phyloP scores from a whole-genome alignment of 768 basidiomycete species.

The Lactarius akahatsu region DNA sequence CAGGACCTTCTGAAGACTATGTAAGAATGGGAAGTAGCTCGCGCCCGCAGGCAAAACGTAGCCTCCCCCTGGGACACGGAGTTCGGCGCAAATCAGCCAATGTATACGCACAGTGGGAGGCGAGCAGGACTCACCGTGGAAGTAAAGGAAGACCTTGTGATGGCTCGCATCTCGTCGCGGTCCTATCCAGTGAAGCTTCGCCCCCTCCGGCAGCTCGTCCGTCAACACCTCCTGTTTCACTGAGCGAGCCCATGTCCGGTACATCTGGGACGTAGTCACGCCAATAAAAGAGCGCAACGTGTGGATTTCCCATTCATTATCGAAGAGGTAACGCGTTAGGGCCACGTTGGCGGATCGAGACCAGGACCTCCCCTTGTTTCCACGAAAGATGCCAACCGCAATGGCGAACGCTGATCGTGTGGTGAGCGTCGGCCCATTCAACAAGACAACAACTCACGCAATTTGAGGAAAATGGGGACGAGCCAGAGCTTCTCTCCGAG shows the following conservation, averaged over 20 bases:
- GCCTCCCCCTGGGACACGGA: conserved; percentile 4
- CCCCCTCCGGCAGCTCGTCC: conserved; percentile 5
- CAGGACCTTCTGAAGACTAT: background rate
- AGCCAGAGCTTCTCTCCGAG: conserved; percentile 4
- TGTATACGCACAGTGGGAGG: no score
- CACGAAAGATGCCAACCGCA: conserved; percentile 12
- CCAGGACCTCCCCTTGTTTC: conserved; percentile 18
- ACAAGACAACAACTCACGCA: conserved; percentile 5
- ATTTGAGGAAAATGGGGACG: background rate
- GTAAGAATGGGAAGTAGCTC: conserved; percentile 4
- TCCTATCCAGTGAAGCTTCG: conserved; percentile 20
- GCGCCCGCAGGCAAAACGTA: background rate
- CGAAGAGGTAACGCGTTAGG: background rate
- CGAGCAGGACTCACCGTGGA: conserved; percentile 1
- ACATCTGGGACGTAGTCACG: conserved; percentile 1
- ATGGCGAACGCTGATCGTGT: conserved; percentile 13
- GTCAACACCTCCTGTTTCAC: conserved; percentile 10
- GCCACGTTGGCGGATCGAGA: conserved; percentile 5
- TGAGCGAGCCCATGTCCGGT: conserved; percentile 2
- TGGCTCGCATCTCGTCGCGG: conserved; percentile 13
- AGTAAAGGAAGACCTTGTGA: conserved; percentile 8
- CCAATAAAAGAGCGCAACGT: conserved; percentile 4
- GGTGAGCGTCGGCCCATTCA: background rate
- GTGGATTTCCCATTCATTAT: conserved; percentile 6
- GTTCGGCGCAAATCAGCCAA: background rate